Evolutionary conservation across 331 rosid genomes (phyloP).

Genomic region (Quercus tomentella): DNA sequence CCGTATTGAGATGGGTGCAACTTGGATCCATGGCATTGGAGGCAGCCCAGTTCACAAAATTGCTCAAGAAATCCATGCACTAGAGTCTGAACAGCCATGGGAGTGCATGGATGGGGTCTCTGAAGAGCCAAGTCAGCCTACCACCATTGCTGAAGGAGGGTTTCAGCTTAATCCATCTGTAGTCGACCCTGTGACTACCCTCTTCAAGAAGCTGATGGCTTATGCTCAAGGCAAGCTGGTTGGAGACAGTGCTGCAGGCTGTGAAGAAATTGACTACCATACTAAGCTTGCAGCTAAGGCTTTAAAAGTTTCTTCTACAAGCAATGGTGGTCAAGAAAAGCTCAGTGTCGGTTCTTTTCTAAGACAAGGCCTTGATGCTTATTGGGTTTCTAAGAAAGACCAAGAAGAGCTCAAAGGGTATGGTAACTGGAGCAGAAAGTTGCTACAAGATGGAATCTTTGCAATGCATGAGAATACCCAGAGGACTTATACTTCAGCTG

Average conservation of each 20-base stretch:
- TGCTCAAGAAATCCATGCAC: slow-evolving; percentile 63
- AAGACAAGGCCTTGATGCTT: slow-evolving; percentile 55
- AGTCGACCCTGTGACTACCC: slow-evolving; percentile 61
- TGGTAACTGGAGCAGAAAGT: slow-evolving; percentile 60
- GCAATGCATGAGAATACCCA: slow-evolving; percentile 72
- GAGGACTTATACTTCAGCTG: slow-evolving; percentile 92
- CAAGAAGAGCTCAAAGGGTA: slow-evolving; percentile 38
- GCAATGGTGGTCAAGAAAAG: slow-evolving; percentile 26
- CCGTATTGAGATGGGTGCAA: slow-evolving; percentile 94
- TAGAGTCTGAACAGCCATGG: slow-evolving; percentile 80
- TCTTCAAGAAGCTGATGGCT: slow-evolving; percentile 74
- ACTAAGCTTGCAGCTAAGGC: slow-evolving; percentile 31
- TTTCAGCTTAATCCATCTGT: slow-evolving; percentile 36
- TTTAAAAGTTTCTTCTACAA: slow-evolving; percentile 11
- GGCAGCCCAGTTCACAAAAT: slow-evolving; percentile 83
- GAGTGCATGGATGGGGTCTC: slow-evolving; percentile 84
- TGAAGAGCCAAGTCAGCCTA: slow-evolving; percentile 29
- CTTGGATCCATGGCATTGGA: slow-evolving; percentile 98
- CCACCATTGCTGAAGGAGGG: slow-evolving; percentile 81
- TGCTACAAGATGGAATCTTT: slow-evolving; percentile 67
- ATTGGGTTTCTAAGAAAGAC: slow-evolving; percentile 33
- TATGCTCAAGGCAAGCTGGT: slow-evolving; percentile 50
- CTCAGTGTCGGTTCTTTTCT: slow-evolving; percentile 70
- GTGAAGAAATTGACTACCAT: slow-evolving; percentile 7
- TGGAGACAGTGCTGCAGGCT: background rate